phyloP scores from a whole-genome alignment of 768 basidiomycete genomes.

The Suillus luteus region DNA sequence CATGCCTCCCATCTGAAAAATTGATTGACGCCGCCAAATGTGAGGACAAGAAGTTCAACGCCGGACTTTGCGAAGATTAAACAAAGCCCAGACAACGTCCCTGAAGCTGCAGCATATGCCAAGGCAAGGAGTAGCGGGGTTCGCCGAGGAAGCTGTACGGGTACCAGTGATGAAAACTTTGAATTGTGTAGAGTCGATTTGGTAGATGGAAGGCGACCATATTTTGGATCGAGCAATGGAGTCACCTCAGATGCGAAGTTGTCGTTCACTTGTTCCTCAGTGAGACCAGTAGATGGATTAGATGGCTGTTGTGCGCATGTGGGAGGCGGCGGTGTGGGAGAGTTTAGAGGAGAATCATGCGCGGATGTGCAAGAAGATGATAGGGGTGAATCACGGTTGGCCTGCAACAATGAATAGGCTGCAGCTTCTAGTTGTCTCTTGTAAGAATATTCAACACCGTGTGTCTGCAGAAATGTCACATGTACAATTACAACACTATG shows the following conservation, averaged over 20 bases:
- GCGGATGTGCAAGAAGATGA: conserved; percentile 22
- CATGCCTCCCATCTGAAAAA: conserved; percentile 85
- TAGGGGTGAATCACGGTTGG: conserved; percentile 7
- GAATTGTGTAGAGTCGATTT: conserved; percentile 30
- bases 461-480: conserved; percentile 52
- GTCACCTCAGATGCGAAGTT: conserved; percentile 48
- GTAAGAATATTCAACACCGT: conserved; percentile 67
- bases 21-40: conserved; percentile 74
- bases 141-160: conserved; percentile 33
- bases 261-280: conserved; percentile 35
- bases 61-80: conserved; percentile 93
- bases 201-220: conserved; percentile 35
- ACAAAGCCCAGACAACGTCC: conserved; percentile 90
- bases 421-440: conserved; percentile 35
- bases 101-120: conserved; percentile 85
- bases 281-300: conserved; percentile 38
- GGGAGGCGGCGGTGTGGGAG: conserved; percentile 36
- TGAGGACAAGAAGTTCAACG: conserved; percentile 83
- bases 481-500: not conserved
- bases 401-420: conserved; percentile 11
- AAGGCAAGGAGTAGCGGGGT: conserved; percentile 70
- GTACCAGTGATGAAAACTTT: conserved; percentile 32
- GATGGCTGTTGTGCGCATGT: conserved; percentile 31
- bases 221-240: conserved; percentile 51
- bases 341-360: conserved; percentile 38